Conservation (phyloP, 2,329 filamentous ascomycete species). For the Colletotrichum noveboracense region DNA sequence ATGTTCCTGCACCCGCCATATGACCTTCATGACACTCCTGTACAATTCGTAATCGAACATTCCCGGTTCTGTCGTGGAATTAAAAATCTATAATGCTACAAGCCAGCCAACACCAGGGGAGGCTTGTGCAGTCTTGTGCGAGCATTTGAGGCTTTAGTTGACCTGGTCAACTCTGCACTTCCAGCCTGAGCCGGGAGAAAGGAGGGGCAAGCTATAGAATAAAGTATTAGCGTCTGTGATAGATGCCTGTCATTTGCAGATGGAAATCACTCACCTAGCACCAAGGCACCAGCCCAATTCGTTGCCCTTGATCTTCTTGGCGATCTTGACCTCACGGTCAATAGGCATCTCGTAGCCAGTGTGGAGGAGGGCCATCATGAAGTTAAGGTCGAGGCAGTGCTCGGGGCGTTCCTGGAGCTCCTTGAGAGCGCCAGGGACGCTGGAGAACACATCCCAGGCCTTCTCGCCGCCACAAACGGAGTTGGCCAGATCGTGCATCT, state of each 20-base stretch:
- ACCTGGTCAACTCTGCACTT: conserved; percentile 84
- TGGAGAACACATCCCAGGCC: conserved; percentile 81
- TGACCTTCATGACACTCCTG: conserved; percentile 3
- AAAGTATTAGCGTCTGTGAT: conserved; percentile 38
- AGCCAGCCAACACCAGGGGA: conserved; percentile 8
- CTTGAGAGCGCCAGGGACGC: conserved; percentile 76
- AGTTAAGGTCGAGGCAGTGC: conserved; percentile 93
- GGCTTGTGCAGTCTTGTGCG: background rate
- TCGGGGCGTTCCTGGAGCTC: conserved; percentile 86
- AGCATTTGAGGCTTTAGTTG: conserved; percentile 46
- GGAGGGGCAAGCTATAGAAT: conserved; percentile 73
- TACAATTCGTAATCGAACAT: conserved; percentile 19
- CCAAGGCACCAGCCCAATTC: conserved; percentile 98
- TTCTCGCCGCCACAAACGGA: conserved; percentile 82
- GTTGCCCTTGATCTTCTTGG: conserved; percentile 98
- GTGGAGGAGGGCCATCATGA: conserved; percentile 91
- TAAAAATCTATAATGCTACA: conserved; percentile 25
- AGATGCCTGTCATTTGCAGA: background rate
- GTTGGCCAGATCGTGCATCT: conserved; percentile 84
- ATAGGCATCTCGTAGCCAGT: conserved; percentile 98
- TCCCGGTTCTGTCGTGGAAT: conserved; percentile 22
- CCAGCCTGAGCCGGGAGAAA: conserved; percentile 86
- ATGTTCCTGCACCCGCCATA: conserved; percentile 1
- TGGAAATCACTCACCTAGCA: conserved; percentile 73
- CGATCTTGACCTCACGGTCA: conserved; percentile 94